A percentile compares a stretch with the other conserved stretches of the same genome.
These are phyloP conservation scores for Mucor saturninus DNA, from an alignment of 371 early-diverging fungal genomes.

Conservation along the genomic window DNA sequence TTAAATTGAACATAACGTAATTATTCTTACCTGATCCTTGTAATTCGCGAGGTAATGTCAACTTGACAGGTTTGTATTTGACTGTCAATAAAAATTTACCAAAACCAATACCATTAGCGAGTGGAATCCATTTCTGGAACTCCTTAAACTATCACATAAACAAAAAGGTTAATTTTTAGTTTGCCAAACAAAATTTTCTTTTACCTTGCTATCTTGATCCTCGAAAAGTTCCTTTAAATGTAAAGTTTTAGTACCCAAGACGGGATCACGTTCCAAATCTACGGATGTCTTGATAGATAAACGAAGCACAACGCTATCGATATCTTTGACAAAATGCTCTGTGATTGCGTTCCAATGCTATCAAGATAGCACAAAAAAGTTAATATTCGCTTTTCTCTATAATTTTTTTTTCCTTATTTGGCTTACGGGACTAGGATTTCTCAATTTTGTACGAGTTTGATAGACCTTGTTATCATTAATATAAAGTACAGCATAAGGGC, in stretches of 20 bases:
- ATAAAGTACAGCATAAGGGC: constrained; percentile 47
- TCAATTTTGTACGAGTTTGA: constrained; percentile 38
- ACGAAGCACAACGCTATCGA: constrained; percentile 28
- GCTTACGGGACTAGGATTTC: constrained; percentile 47
- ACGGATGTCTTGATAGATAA: constrained; percentile 40
- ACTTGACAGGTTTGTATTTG: constrained; percentile 47
- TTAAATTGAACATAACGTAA: background rate
- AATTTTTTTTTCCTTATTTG: background rate
- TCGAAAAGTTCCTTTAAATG: constrained; percentile 33
- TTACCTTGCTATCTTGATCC: constrained; percentile 29
- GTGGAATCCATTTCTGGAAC: constrained; percentile 39
- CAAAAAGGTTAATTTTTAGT: background rate
- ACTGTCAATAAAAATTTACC: constrained; percentile 47
- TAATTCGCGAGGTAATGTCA: constrained; percentile 36
- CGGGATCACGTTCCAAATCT: constrained; percentile 47
- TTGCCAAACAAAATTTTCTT: constrained; percentile 7
- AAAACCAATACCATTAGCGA: constrained; percentile 44
- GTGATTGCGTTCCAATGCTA: constrained; percentile 50
- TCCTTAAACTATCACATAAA: constrained; percentile 28
- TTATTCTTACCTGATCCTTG: constrained; percentile 33
- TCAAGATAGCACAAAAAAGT: background rate
- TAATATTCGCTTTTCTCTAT: background rate
- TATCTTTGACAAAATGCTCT: constrained; percentile 41
- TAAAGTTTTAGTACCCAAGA: constrained; percentile 35
- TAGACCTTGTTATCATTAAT: constrained; percentile 48